These are phyloP conservation scores for Venturia nashicola DNA, from an alignment of 2,329 filamentous ascomycete genomes.

Conservation along the genomic window DNA sequence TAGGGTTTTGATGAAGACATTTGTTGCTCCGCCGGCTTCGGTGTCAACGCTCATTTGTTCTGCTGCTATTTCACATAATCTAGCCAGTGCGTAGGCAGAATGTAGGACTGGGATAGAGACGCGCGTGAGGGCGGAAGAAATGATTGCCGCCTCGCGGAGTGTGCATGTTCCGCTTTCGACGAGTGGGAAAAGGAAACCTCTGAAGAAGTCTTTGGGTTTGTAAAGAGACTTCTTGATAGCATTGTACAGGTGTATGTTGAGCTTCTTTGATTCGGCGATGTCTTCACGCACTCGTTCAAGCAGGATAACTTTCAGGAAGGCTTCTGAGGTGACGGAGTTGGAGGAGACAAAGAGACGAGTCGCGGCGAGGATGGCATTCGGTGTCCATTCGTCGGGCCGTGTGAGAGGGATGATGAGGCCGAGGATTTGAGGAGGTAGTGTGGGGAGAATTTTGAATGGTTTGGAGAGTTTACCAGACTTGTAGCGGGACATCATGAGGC, in stretches of 20 bases:
- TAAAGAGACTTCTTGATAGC: conserved; percentile 85
- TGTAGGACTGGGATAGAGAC: conserved; percentile 85
- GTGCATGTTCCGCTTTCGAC: conserved; percentile 80
- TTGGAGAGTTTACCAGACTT: conserved; percentile 95
- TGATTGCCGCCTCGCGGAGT: conserved; percentile 80
- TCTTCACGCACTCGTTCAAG: conserved; percentile 86
- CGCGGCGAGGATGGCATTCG: conserved; percentile 76
- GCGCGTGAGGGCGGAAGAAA: conserved; percentile 72
- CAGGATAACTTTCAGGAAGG: conserved; percentile 77
- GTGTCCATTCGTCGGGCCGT: conserved; percentile 64
- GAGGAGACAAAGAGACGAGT: conserved; percentile 86
- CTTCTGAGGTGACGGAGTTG: conserved; percentile 66
- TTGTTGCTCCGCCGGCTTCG: conserved; percentile 82
- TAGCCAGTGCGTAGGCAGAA: conserved; percentile 81
- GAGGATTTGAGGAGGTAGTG: conserved; percentile 84
- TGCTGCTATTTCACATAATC: conserved; percentile 86
- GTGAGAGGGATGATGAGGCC: conserved; percentile 53
- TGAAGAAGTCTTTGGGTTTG: conserved; percentile 94
- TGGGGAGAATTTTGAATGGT: conserved; percentile 92
- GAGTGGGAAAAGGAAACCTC: conserved; percentile 86
- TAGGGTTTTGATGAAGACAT: conserved; percentile 86
- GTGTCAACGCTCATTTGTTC: conserved; percentile 67
- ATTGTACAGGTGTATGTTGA: conserved; percentile 93
- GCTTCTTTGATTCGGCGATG: conserved; percentile 66
- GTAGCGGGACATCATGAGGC: conserved; percentile 79